A percentile compares a stretch with the other conserved stretches of the same genome.
phyloP scores from a whole-genome alignment of 2,329 filamentous ascomycete genomes.

The Trichoderma sp. region DNA sequence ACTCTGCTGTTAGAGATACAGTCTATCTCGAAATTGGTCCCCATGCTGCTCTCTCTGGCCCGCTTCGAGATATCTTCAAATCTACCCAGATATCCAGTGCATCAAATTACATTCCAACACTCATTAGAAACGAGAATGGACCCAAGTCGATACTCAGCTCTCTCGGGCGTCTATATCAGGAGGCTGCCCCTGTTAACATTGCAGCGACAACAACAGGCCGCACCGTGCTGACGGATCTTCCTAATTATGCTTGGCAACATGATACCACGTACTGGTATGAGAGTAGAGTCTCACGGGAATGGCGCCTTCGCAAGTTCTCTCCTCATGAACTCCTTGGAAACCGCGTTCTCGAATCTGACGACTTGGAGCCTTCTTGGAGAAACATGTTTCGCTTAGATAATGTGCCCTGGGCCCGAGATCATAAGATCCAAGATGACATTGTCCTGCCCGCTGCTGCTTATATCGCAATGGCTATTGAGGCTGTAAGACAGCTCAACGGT shows the following conservation, averaged over 20 bases:
- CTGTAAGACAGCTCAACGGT: constrained; percentile 27
- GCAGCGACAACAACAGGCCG: not conserved
- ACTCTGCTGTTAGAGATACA: not conserved
- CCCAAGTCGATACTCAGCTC: constrained; percentile 19
- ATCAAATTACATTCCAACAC: constrained; percentile 23
- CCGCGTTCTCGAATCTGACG: constrained; percentile 30
- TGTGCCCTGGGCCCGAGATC: constrained; percentile 44
- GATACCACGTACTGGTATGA: constrained; percentile 25
- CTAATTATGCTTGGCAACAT: constrained; percentile 29
- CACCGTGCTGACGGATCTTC: constrained; percentile 36
- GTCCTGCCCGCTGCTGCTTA: constrained; percentile 45
- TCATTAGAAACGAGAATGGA: constrained; percentile 21
- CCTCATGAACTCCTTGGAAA: constrained; percentile 33
- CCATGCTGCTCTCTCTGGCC: constrained; percentile 27
- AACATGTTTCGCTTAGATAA: constrained; percentile 38
- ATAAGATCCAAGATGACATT: constrained; percentile 39
- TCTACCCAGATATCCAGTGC: not conserved
- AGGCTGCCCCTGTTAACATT: constrained; percentile 20
- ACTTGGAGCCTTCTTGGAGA: constrained; percentile 38
- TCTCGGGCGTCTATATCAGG: constrained; percentile 23
- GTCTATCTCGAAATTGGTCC: constrained; percentile 29
- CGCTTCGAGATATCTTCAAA: constrained; percentile 27
- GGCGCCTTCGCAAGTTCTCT: constrained; percentile 22
- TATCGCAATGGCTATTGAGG: constrained; percentile 43
- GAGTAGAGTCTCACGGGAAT: constrained; percentile 26